These are phyloP conservation scores for Phytophthora colocasiae DNA, from an alignment of 352 stramenopile genomes.

Conservation along the genomic window DNA sequence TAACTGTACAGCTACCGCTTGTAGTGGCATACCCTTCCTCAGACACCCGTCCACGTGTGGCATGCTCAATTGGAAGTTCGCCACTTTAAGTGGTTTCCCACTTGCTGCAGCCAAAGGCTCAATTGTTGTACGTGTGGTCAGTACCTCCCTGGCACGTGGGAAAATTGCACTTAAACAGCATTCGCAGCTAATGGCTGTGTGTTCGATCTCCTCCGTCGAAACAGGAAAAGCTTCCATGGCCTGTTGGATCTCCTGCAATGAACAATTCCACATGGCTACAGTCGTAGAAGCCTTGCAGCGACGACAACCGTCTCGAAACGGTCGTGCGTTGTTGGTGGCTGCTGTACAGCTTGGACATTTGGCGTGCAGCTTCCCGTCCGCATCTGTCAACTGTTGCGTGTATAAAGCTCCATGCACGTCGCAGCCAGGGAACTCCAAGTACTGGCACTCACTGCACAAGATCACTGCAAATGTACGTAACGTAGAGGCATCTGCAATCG, in stretches of 20 bases:
- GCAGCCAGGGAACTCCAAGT: slow-evolving; percentile 89
- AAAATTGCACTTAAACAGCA: slow-evolving; percentile 79
- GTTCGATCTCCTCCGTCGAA: slow-evolving; percentile 71
- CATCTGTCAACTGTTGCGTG: slow-evolving; percentile 60
- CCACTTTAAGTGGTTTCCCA: slow-evolving; percentile 75
- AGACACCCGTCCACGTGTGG: slow-evolving; percentile 86
- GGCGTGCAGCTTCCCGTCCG: slow-evolving; percentile 49
- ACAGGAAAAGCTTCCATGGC: slow-evolving; percentile 73
- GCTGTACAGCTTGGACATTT: slow-evolving; percentile 87
- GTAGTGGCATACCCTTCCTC: slow-evolving; percentile 84
- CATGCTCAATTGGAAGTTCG: slow-evolving; percentile 90
- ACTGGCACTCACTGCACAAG: slow-evolving; percentile 82
- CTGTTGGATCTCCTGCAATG: slow-evolving; percentile 66
- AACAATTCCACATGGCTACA: slow-evolving; percentile 79
- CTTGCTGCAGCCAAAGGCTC: slow-evolving; percentile 60
- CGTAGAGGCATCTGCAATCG: slow-evolving; percentile 9
- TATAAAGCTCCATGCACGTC: slow-evolving; percentile 88
- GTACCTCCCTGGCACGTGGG: slow-evolving; percentile 66
- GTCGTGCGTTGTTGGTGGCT: slow-evolving; percentile 83
- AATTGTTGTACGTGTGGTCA: slow-evolving; percentile 64
- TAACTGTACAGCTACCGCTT: slow-evolving; percentile 69
- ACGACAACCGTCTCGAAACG: slow-evolving; percentile 85
- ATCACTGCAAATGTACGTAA: slow-evolving; percentile 85
- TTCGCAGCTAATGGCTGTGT: slow-evolving; percentile 80
- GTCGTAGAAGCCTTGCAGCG: slow-evolving; percentile 78